Percentiles rank a stretch among this genome's conserved stretches.
These are phyloP conservation scores for Saccharomycopsis javanensis DNA, from an alignment of 805 yeast species.

Conservation along the genomic window DNA sequence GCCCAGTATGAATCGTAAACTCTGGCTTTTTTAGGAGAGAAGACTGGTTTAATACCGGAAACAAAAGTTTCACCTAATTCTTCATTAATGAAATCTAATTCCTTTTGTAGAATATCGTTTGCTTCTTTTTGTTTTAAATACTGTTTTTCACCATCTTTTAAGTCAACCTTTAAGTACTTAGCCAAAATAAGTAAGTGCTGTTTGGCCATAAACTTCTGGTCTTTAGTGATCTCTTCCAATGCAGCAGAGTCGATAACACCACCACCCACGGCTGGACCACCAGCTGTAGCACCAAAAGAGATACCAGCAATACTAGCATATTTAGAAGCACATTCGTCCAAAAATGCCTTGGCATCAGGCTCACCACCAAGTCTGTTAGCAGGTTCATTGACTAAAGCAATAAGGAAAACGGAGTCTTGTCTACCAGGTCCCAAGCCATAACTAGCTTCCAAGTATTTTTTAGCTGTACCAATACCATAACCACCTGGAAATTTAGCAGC, in stretches of 20 bases:
- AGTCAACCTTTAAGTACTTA: slow-evolving; percentile 85
- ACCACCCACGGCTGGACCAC: slow-evolving; percentile 35
- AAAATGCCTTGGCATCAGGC: slow-evolving; percentile 80
- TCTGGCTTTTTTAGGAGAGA: slow-evolving; percentile 89
- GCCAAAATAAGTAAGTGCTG: slow-evolving; percentile 81
- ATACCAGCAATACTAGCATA: slow-evolving; percentile 81
- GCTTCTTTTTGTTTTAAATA: slow-evolving; percentile 73
- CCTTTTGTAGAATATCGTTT: slow-evolving; percentile 70
- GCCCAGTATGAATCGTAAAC: slow-evolving; percentile 97
- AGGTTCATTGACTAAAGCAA: slow-evolving; percentile 86
- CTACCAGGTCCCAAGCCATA: slow-evolving; percentile 93
- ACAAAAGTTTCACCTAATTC: slow-evolving; percentile 93
- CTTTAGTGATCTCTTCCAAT: slow-evolving; percentile 54
- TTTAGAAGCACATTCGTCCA: slow-evolving; percentile 73
- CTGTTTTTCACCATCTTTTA: slow-evolving; percentile 83
- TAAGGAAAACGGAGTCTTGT: slow-evolving; percentile 81
- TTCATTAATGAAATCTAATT: slow-evolving; percentile 63
- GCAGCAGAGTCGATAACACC: slow-evolving; percentile 94
- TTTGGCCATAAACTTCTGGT: slow-evolving; percentile 39
- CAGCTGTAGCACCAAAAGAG: slow-evolving; percentile 50
- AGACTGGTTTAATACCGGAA: slow-evolving; percentile 80
- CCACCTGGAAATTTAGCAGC: slow-evolving; percentile 99
- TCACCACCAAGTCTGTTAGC: slow-evolving; percentile 79
- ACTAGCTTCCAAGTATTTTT: slow-evolving; percentile 83
- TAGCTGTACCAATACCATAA: slow-evolving; percentile 80